phyloP scores from a whole-genome alignment of 2,329 filamentous ascomycete species.

The Colletotrichum sidae region DNA sequence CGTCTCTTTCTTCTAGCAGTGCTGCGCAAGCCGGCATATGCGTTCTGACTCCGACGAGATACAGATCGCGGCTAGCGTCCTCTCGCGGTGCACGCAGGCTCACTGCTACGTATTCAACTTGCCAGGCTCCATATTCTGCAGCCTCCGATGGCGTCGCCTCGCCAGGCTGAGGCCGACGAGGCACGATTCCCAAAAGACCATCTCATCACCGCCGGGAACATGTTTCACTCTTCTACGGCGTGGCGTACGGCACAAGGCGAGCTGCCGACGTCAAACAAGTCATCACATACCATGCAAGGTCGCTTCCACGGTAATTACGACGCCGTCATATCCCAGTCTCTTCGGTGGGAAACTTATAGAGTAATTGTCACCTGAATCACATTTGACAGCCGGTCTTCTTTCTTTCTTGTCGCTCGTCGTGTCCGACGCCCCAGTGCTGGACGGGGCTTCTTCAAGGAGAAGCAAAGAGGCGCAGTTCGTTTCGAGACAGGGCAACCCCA shows the following conservation, averaged over 20 bases:
- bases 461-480: slow-evolving; percentile 14
- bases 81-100: no score
- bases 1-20: neutral
- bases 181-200: no score
- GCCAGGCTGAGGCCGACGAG: neutral
- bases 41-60: slow-evolving; percentile 5
- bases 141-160: neutral
- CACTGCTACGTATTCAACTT: no score
- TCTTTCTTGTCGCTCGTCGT: neutral
- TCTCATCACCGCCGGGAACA: slow-evolving; percentile 7
- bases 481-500: slow-evolving; percentile 21
- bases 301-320: slow-evolving; percentile 4
- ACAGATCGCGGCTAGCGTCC: neutral
- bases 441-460: slow-evolving; percentile 8
- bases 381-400: neutral
- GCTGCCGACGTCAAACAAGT: neutral
- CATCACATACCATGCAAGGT: no score
- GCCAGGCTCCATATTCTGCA: no score
- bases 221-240: slow-evolving; percentile 10
- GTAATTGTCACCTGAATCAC: slow-evolving; percentile 7
- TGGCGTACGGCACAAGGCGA: slow-evolving; percentile 6
- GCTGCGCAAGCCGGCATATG: slow-evolving; percentile 19
- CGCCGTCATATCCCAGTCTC: slow-evolving; percentile 8
- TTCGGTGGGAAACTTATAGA: neutral
- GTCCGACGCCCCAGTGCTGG: neutral